Base-by-base conservation (phyloP, 163 green algal genomes). In the Chlorella variabilis region DNA sequence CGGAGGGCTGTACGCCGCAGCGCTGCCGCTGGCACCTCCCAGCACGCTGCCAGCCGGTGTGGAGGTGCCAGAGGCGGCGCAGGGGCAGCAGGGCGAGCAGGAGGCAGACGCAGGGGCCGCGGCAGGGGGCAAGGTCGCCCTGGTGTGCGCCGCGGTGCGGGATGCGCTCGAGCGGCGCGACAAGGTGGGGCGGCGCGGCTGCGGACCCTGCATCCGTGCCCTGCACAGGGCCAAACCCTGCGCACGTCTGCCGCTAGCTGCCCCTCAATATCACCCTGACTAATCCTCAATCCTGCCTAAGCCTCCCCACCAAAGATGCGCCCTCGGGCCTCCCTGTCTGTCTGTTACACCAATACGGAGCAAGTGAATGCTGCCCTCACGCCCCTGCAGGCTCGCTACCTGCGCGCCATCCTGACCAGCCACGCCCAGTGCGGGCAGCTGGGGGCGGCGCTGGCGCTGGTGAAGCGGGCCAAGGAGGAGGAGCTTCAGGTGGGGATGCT, bases 391-490 rank as follows among this genome's bases (percentile, higher is more conserved):
- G 71, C 34, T 7, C 27, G 34, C 23, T 92, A 90, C 81, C 81
- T 94, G 48, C 75, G 82, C 54, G 81, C 93, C 34, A 75, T 91
- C 36, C 77, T 94, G 11, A 93, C 87, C 27, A 89, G 89, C 59
- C 89, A 89, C 56, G 84, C 89, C 31, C 86, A 84, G 84, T 89
- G 75, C 27, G 85, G 81, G 15, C 86, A 96, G 15, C 82, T 98
- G 29, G 88, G 94, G 67, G 86, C 58, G 5, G 94, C 96, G 0
- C 89, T 98, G 29, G 41, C 58, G 0, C 86, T 84, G 11, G 86
- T 98, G 34, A 90, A 92, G 63, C 59, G 85, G 20, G 80, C 85
- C 11, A 95, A 94, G 81, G 93, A 98, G 69, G 81, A 70, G 2
- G 87, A 92, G 71, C 75, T 96, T 42, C 51, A 70, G 76, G 76